Evolutionary conservation across 768 basidiomycete species (phyloP).

Genomic region (Rhizopogon rudus): DNA sequence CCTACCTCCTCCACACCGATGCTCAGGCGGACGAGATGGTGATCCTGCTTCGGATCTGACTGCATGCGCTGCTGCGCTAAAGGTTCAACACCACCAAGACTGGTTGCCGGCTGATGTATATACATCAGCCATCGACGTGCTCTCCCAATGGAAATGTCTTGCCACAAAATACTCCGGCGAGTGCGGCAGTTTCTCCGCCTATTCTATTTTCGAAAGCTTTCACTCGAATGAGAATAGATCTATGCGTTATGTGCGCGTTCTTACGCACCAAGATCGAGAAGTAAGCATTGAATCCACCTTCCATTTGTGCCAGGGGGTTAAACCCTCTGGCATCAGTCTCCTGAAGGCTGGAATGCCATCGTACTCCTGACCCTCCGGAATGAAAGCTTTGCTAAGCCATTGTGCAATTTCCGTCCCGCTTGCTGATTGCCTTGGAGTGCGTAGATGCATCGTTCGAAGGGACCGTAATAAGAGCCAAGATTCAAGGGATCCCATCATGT

Average conservation of each 20-base stretch:
- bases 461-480: constrained; percentile 83
- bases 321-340: constrained; percentile 55
- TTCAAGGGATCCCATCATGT: constrained; percentile 73
- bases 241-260: neutral
- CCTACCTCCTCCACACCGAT: constrained; percentile 82
- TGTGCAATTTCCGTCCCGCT: constrained; percentile 67
- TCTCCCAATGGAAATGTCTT: constrained; percentile 24
- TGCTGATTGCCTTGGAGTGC: constrained; percentile 71
- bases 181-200: constrained; percentile 58
- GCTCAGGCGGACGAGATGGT: constrained; percentile 67
- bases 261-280: constrained; percentile 59
- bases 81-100: constrained; percentile 83
- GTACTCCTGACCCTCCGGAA: constrained; percentile 42
- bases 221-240: constrained; percentile 1
- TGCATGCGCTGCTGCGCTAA: constrained; percentile 68
- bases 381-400: constrained; percentile 61
- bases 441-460: constrained; percentile 75
- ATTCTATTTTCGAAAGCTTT: constrained; percentile 45
- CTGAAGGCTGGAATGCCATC: constrained; percentile 82
- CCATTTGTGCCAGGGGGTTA: constrained; percentile 62
- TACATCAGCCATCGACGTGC: neutral
- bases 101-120: constrained; percentile 64
- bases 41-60: constrained; percentile 60
- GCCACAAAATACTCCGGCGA: constrained; percentile 67
- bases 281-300: constrained; percentile 73